phyloP scores from a whole-genome alignment of 805 yeast species.

The Geotrichum ghanense region DNA sequence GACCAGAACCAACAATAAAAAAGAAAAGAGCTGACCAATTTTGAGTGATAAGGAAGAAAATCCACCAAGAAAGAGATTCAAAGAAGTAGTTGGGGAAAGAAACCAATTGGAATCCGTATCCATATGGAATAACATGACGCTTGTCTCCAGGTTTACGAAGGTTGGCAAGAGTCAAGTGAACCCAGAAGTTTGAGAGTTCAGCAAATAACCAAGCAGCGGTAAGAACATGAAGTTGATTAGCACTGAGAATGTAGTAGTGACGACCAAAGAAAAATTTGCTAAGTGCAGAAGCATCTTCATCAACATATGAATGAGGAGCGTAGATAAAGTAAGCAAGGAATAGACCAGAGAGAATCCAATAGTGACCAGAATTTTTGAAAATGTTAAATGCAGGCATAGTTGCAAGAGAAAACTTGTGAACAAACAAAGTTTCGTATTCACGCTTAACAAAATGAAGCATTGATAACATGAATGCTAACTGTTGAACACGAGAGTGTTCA shows the following conservation, averaged over 20 bases:
- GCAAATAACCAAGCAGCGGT: conserved; percentile 30
- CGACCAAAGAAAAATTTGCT: conserved; percentile 18
- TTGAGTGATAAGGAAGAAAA: conserved; percentile 57
- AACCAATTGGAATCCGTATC: conserved; percentile 70
- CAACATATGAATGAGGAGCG: conserved; percentile 27
- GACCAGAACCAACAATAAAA: conserved; percentile 55
- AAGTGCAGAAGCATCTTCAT: conserved; percentile 8
- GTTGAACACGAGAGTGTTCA: conserved; percentile 41
- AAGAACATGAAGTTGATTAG: conserved; percentile 8
- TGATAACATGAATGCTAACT: conserved; percentile 41
- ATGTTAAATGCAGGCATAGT: conserved; percentile 89
- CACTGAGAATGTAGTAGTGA: conserved; percentile 7
- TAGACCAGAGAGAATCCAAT: conserved; percentile 83
- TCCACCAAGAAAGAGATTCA: conserved; percentile 68
- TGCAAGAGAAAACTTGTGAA: conserved; percentile 75
- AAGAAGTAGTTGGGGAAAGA: conserved; percentile 94
- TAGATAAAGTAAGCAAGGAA: conserved; percentile 41
- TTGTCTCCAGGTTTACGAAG: conserved; percentile 46
- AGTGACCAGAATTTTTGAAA: conserved; percentile 82
- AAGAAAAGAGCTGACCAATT: conserved; percentile 71
- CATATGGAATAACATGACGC: conserved; percentile 62
- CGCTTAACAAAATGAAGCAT: conserved; percentile 76
- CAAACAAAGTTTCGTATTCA: conserved; percentile 73
- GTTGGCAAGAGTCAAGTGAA: conserved; percentile 52
- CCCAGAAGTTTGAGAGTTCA: conserved; percentile 60